These are phyloP conservation scores for Yarrowia sp. DNA, from an alignment of 805 yeast genomes.

Conservation along the genomic window DNA sequence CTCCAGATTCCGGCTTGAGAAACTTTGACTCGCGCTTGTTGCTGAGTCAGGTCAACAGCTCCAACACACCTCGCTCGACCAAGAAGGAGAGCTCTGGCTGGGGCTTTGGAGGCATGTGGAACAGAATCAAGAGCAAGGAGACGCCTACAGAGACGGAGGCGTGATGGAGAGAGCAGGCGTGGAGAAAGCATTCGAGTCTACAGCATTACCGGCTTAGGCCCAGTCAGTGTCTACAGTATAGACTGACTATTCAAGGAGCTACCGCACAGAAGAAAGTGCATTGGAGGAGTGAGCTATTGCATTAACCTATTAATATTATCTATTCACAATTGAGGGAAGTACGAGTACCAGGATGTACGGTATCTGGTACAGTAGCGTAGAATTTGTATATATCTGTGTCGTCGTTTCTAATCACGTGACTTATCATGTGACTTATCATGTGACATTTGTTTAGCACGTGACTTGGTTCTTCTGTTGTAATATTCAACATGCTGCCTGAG, in stretches of 20 bases:
- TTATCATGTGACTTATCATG: neutral
- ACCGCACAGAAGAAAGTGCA: neutral
- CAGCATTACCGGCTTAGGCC: too few relatives aligned
- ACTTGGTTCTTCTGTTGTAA: too few relatives aligned
- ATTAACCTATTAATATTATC: neutral
- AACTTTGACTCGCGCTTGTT: constrained; percentile 1
- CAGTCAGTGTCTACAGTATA: neutral
- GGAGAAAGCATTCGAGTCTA: neutral
- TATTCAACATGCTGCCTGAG: neutral
- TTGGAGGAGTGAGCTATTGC: neutral
- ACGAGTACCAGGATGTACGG: too few relatives aligned
- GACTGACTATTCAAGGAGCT: neutral
- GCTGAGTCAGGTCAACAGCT: neutral
- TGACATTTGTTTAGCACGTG: neutral
- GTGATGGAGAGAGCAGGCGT: neutral
- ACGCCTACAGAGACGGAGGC: neutral
- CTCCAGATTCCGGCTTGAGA: neutral
- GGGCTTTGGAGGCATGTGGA: constrained; percentile 23
- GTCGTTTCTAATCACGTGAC: too few relatives aligned
- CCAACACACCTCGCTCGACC: neutral
- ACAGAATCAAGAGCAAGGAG: neutral
- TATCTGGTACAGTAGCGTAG: too few relatives aligned
- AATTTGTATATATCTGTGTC: too few relatives aligned
- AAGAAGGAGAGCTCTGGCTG: constrained; percentile 16
- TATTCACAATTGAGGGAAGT: neutral